A percentile compares a stretch with the other conserved stretches of the same genome.
These are phyloP conservation scores for Aspergillus sp. DNA, from an alignment of 2,329 filamentous ascomycete species.

Conservation along the genomic window DNA sequence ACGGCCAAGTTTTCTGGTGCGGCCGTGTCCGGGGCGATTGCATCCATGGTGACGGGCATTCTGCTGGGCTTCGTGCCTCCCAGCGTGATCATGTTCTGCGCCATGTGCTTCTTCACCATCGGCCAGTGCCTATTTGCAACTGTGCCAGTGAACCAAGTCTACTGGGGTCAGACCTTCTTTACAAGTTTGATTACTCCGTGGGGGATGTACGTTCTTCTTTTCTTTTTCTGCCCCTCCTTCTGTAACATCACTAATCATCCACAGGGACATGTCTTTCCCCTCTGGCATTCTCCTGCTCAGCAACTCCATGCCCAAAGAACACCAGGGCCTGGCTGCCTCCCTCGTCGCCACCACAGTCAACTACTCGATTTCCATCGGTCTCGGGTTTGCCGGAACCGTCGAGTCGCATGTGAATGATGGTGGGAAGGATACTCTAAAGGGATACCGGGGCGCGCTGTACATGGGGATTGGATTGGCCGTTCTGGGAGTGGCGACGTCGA, in stretches of 20 bases:
- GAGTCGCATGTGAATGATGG: slow-evolving; percentile 43
- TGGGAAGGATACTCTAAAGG: slow-evolving; percentile 29
- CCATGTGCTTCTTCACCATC: slow-evolving; percentile 25
- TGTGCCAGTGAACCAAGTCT: slow-evolving; percentile 34
- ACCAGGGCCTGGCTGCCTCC: slow-evolving; percentile 51
- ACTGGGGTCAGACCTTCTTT: slow-evolving; percentile 37
- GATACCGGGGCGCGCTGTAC: slow-evolving; percentile 40
- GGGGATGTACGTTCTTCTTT: slow-evolving; percentile 14
- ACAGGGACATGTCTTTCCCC: slow-evolving; percentile 58
- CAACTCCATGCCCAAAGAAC: slow-evolving; percentile 43
- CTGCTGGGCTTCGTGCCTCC: slow-evolving; percentile 23
- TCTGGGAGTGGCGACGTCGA: background rate
- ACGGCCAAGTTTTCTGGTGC: slow-evolving; percentile 19
- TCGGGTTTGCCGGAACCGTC: slow-evolving; percentile 64
- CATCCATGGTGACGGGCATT: slow-evolving; percentile 25
- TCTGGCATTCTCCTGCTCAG: slow-evolving; percentile 58
- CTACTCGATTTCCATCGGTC: slow-evolving; percentile 61
- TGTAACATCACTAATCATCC: background rate
- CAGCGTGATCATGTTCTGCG: slow-evolving; percentile 30
- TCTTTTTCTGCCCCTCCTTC: background rate
- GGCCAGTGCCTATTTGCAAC: slow-evolving; percentile 37
- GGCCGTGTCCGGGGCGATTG: slow-evolving; percentile 19
- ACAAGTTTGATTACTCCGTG: slow-evolving; percentile 23
- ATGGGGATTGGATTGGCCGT: slow-evolving; percentile 30
- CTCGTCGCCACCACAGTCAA: slow-evolving; percentile 64